Base-by-base conservation (phyloP, 139 green algal species). In the Micractinium conductrix region DNA sequence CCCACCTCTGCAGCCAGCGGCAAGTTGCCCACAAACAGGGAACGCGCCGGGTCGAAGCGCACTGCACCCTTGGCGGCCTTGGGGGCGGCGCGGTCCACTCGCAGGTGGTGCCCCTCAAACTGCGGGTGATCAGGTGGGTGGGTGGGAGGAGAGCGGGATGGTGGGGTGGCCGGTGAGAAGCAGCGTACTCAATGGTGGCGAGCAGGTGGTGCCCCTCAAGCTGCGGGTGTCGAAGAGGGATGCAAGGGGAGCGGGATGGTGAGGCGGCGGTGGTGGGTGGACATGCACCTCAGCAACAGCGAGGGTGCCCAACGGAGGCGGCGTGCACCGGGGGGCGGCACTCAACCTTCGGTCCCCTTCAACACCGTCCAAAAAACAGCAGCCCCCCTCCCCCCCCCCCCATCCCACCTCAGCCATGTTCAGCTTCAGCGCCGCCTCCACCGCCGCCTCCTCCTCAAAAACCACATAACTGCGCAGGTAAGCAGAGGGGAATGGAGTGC, bases 21-120 rank as follows among this genome's bases (percentile, higher is more conserved):
- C 80, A 99, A 83, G 78, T 98, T 98, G 78, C 96, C 96, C 1
- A 98, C 79, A 86, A 99, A 99, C 0, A 98, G 82, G 37, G 90
- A 93, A 73, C 92, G 90, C 2, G 58, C 43, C 8, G 86, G 90
- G 85, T 98, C 94, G 74, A 96, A 98, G 73, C 85, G n/a, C 44
- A 91, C 89, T 0, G 53, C 37, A 2, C 50, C 83, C 44, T 72
- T 82, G 22, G 74, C 85, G 30, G 67, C 79, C 14, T 28, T 60
- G 9, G 85, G 85, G 10, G 63, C 48, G 21, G 93, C 96, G 12
- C 78, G 74, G 83, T 98, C 94, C 69, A 98, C 95, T 0, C 95
- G 90, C 28, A 98, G 78, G 87, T 98, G 95, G 42, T 89, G 83
- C 0, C 92, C 93, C 2, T 92, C 82, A n/a, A 96, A 84, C 89